A percentile compares a stretch with the other conserved stretches of the same genome.
phyloP scores from a whole-genome alignment of 1,139 yeast species.

The Yamadazyma buinensis region DNA sequence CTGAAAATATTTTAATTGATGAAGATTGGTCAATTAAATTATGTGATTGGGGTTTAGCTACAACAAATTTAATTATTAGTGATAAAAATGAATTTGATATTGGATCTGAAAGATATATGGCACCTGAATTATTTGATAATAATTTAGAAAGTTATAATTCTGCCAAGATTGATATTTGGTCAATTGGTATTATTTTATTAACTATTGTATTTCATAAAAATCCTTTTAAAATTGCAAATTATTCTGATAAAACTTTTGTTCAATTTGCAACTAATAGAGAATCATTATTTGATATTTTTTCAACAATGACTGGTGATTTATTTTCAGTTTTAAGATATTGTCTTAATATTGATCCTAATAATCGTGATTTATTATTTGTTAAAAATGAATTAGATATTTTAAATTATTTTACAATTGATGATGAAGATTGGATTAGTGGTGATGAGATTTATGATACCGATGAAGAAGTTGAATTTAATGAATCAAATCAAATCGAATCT shows the following conservation, averaged over 20 bases:
- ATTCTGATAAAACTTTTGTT: constrained; percentile 78
- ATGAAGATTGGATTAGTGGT: constrained; percentile 53
- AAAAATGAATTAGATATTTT: constrained; percentile 57
- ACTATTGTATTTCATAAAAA: constrained; percentile 87
- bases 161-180: constrained; percentile 88
- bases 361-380: constrained; percentile 65
- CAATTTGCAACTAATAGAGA: constrained; percentile 88
- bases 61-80: constrained; percentile 56
- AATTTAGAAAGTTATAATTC: constrained; percentile 71
- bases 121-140: constrained; percentile 80
- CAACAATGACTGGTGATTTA: constrained; percentile 82
- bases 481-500: constrained; percentile 8
- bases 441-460: constrained; percentile 25
- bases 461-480: constrained; percentile 14
- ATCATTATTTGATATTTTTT: constrained; percentile 87
- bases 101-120: constrained; percentile 96
- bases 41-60: constrained; percentile 92
- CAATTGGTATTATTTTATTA: constrained; percentile 80
- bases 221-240: constrained; percentile 83
- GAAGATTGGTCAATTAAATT: constrained; percentile 79
- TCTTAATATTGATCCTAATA: constrained; percentile 81
- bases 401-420: constrained; percentile 79
- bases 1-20: constrained; percentile 78
- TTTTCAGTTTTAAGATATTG: constrained; percentile 77
- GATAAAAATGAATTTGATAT: constrained; percentile 70